A percentile compares a stretch with the other conserved stretches of the same genome.
Conservation (phyloP, 2,329 filamentous ascomycete genomes). For the Aspergillus felis region DNA sequence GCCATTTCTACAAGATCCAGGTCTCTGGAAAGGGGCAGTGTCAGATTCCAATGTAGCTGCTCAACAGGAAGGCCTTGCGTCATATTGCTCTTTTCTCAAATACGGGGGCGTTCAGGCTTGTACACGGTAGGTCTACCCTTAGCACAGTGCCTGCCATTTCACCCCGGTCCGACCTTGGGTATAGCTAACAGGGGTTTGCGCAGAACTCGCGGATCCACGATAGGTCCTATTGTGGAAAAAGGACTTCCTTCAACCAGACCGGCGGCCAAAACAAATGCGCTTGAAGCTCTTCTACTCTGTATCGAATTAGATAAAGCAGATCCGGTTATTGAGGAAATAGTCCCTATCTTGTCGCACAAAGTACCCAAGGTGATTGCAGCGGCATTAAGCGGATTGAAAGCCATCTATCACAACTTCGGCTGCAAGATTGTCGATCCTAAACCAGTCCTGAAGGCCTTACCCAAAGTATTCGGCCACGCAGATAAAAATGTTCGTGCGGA, state of each 20-base stretch:
- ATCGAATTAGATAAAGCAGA: constrained; percentile 83
- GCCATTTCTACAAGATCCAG: constrained; percentile 79
- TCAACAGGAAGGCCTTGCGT: constrained; percentile 84
- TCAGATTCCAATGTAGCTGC: constrained; percentile 95
- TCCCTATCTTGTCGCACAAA: constrained; percentile 80
- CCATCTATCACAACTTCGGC: constrained; percentile 89
- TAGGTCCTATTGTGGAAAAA: constrained; percentile 83
- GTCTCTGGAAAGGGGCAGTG: constrained; percentile 88
- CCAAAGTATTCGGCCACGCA: constrained; percentile 89
- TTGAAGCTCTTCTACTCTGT: constrained; percentile 83
- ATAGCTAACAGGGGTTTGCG: constrained; percentile 5
- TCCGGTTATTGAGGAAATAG: constrained; percentile 83
- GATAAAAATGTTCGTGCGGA: constrained; percentile 98
- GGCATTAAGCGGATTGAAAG: constrained; percentile 70
- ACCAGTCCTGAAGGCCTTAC: constrained; percentile 78
- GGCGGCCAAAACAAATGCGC: constrained; percentile 78
- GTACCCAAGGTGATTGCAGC: constrained; percentile 82
- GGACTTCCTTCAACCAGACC: constrained; percentile 82
- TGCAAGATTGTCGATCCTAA: constrained; percentile 94
- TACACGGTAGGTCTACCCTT: constrained; percentile 50
- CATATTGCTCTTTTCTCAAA: constrained; percentile 88
- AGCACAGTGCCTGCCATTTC: neutral
- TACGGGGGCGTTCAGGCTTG: constrained; percentile 79
- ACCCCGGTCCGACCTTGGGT: neutral
- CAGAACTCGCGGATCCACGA: constrained; percentile 69